Base-by-base conservation (phyloP, 2,329 filamentous ascomycete genomes). In the Fusarium neocosmosporiellum region DNA sequence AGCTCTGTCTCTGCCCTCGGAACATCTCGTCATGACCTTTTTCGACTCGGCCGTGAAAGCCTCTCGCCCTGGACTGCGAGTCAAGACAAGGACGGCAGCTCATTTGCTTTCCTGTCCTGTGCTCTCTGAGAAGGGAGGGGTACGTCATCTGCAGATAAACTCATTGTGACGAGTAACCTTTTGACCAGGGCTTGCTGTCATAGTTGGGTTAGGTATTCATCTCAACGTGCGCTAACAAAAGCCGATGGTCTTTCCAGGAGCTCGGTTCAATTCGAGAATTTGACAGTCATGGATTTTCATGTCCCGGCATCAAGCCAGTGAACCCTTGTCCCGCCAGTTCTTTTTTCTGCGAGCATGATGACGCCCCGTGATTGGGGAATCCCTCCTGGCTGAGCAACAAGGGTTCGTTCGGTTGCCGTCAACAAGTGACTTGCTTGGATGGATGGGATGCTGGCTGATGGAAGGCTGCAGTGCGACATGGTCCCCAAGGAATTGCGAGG, bases 71-170 rank as follows among this genome's bases (percentile, higher is more conserved):
- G 57, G 48, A n/a, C 24, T 57, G 41, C 31, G 63, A 72, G 70
- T 62, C 70, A 73, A 58, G 20, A n/a, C 29, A 11, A n/a, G 20
- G 10, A 24, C 29, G 50, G 53, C 20, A 36, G 10, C 33, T 37
- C 24, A 57, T 57, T 37, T 57, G 54, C 54, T 31, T 33, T 60
- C 48, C 50, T 61, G 36, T 57, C 33, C 53, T 22, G 53, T 55
- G 33, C 54, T 27, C 7, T 27, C 9, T 37, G 50, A 57, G 43
- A 57, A 63, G 63, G 53, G 53, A 50, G 22, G 31, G 27, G 61
- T 64, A 68, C 67, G 66, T 68, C 70, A 73, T 64, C 57, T 37
- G 27, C 27, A 63, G 66, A 59, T 69, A 71, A 63, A 60, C 34
- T 62, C 60, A 20, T 36, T 43, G 58, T 46, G 36, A 41, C 46